Conservation (phyloP, 257 asterid species). For the Przewalskia tangutica region DNA sequence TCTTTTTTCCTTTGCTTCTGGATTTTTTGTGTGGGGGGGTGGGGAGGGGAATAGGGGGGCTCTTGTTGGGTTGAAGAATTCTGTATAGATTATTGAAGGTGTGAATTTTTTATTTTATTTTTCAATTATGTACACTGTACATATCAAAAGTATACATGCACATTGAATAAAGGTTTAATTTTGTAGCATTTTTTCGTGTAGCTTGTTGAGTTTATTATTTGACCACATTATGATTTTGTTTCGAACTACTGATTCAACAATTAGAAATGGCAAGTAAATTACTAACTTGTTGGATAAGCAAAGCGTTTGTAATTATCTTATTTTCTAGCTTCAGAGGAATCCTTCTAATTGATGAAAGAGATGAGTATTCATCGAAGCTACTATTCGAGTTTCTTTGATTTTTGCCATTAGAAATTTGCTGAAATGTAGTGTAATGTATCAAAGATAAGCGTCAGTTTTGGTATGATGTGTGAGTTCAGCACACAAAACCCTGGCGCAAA, state of each 20-base stretch:
- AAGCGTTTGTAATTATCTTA: too few relatives aligned
- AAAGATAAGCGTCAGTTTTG: too few relatives aligned
- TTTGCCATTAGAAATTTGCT: too few relatives aligned
- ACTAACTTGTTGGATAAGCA: too few relatives aligned
- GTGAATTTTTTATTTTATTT: not conserved
- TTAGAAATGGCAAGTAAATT: too few relatives aligned
- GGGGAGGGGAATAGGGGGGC: not conserved
- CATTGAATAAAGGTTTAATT: not conserved
- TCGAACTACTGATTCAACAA: not conserved
- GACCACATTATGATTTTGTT: not conserved
- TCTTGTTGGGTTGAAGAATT: not conserved
- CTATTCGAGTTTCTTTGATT: too few relatives aligned
- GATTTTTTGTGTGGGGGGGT: not conserved
- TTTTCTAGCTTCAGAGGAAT: too few relatives aligned
- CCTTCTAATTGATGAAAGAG: too few relatives aligned
- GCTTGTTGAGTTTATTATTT: not conserved
- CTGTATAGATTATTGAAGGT: not conserved
- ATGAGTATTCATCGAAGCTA: too few relatives aligned
- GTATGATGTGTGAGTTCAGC: not conserved
- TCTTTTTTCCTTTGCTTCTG: not conserved
- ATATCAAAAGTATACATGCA: not conserved
- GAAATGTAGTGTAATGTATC: too few relatives aligned
- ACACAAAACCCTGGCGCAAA: not conserved
- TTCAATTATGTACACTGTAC: not conserved
- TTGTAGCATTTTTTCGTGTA: not conserved